Evolutionary conservation across 805 yeast species (phyloP).

Genomic region (Candida chauliodis): DNA sequence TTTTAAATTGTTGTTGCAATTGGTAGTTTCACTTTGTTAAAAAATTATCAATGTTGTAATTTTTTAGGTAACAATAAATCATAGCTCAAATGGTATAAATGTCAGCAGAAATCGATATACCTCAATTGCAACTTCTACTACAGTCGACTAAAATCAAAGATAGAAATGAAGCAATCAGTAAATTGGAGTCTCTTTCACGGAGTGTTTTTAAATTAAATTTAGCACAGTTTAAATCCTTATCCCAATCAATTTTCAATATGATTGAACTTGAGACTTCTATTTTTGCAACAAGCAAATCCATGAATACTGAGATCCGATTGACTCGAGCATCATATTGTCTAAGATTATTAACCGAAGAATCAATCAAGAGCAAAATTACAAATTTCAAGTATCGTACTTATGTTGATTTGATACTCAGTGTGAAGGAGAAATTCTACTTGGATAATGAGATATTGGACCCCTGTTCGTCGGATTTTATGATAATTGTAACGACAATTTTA

Average conservation of each 20-base stretch:
- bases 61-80: neutral
- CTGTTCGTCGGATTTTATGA: conserved; percentile 23
- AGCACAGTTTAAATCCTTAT: conserved; percentile 21
- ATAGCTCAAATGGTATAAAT: conserved; percentile 9
- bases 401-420: conserved; percentile 14
- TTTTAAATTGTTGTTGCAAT: too few relatives aligned
- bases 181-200: conserved; percentile 18
- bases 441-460: conserved; percentile 17
- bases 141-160: conserved; percentile 53
- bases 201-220: conserved; percentile 17
- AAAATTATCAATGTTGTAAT: conserved; percentile 1
- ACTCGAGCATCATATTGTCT: conserved; percentile 29
- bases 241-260: conserved; percentile 23
- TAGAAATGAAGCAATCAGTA: conserved; percentile 47
- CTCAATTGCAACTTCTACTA: conserved; percentile 23
- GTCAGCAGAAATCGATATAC: conserved; percentile 18
- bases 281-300: conserved; percentile 19
- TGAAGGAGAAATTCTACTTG: conserved; percentile 17
- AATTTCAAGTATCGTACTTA: conserved; percentile 22
- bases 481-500: conserved; percentile 18
- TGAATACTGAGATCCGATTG: conserved; percentile 25
- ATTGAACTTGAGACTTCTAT: conserved; percentile 34
- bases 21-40: neutral
- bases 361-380: conserved; percentile 8
- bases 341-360: conserved; percentile 20